Evolutionary conservation across 768 basidiomycete species (phyloP).

Genomic region (Boletus tomentosulus): DNA sequence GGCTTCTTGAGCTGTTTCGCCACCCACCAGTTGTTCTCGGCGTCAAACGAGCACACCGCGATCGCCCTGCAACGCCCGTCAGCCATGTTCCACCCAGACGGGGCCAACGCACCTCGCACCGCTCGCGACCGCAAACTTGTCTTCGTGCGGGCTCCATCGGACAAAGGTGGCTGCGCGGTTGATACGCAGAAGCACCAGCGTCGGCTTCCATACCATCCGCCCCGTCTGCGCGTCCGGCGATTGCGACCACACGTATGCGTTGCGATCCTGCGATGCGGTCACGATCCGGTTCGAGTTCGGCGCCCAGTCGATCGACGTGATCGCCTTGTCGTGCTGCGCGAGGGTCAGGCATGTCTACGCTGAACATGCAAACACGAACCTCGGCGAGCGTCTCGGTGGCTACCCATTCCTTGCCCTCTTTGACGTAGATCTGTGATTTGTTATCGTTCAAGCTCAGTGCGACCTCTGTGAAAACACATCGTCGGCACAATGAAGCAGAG

Average conservation of each 20-base stretch:
- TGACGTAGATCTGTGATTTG: conserved; percentile 78
- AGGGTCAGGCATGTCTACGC: neutral
- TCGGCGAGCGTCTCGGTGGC: conserved; percentile 77
- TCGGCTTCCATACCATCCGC: conserved; percentile 83
- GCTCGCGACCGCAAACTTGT: conserved; percentile 98
- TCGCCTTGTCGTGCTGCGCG: conserved; percentile 83
- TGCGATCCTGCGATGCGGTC: conserved; percentile 97
- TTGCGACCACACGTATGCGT: conserved; percentile 98
- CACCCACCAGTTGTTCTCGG: conserved; percentile 99
- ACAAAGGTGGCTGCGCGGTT: conserved; percentile 95
- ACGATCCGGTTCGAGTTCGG: conserved; percentile 96
- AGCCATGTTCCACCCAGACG: neutral
- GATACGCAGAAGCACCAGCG: conserved; percentile 90
- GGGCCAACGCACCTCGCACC: conserved; percentile 70
- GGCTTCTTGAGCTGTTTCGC: conserved; percentile 97
- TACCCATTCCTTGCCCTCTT: conserved; percentile 64
- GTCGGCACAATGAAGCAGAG: neutral
- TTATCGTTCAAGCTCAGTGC: conserved; percentile 89
- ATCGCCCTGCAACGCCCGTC: conserved; percentile 58
- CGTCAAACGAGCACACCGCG: conserved; percentile 94
- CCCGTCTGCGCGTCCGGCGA: conserved; percentile 70
- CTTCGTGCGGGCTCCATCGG: conserved; percentile 94
- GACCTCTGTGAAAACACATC: conserved; percentile 54
- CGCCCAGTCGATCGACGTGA: conserved; percentile 99
- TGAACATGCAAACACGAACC: conserved; percentile 39